Conservation (phyloP, 176 grass and related monocot species). For the Musa acuminata region DNA sequence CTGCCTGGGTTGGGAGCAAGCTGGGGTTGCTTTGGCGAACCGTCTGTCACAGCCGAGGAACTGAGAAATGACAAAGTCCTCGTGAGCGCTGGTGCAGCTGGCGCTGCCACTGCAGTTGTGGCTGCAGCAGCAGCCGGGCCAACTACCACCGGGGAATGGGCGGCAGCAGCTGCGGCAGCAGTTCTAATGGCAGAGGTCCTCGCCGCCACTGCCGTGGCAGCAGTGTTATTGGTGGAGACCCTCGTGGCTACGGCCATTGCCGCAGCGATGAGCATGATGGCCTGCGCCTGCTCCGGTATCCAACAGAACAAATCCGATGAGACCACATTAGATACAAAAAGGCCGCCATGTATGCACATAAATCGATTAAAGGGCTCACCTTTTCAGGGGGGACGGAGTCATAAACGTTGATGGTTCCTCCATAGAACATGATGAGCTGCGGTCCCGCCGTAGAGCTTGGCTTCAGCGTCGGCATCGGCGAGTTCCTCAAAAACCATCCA, state of each 20-base stretch:
- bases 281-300: slow-evolving; percentile 49
- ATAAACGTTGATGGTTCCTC: slow-evolving; percentile 72
- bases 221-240: slow-evolving; percentile 17
- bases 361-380: slow-evolving; percentile 20
- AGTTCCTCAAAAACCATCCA: background rate
- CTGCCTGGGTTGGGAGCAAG: slow-evolving; percentile 21
- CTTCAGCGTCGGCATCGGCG: background rate
- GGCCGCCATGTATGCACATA: background rate
- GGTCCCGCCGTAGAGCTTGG: slow-evolving; percentile 12
- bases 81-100: slow-evolving; percentile 40
- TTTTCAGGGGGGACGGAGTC: slow-evolving; percentile 70
- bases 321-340: background rate
- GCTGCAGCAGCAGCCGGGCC: slow-evolving; percentile 8
- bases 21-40: slow-evolving; percentile 24
- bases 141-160: background rate
- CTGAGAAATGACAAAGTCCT: slow-evolving; percentile 76
- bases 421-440: slow-evolving; percentile 87
- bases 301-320: background rate
- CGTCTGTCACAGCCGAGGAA: slow-evolving; percentile 20
- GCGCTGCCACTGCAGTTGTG: no score
- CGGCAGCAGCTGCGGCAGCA: background rate
- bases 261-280: slow-evolving; percentile 91
- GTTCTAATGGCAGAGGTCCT: background rate
- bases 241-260: slow-evolving; percentile 25
- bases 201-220: background rate